These are phyloP conservation scores for Xylaria flabelliformis DNA, from an alignment of 495 filamentous ascomycete species.

Conservation along the genomic window DNA sequence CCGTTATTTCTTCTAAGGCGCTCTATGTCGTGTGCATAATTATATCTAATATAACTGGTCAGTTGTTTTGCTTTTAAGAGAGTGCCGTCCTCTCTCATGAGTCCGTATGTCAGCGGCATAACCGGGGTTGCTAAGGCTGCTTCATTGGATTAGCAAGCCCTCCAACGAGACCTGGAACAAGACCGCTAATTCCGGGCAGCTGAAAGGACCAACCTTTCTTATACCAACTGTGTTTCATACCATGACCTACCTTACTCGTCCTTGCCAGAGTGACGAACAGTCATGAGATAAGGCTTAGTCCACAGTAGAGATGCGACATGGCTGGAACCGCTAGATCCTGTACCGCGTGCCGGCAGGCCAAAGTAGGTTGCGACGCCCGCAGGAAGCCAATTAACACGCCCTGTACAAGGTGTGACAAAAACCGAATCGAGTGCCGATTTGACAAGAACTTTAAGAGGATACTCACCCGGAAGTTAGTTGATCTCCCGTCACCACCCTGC, in stretches of 20 bases:
- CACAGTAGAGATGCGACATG: neutral
- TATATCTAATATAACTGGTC: neutral
- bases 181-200: neutral
- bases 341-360: constrained; percentile 20
- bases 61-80: neutral
- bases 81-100: neutral
- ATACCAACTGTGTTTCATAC: neutral
- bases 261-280: neutral
- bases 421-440: constrained; percentile 19
- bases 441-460: constrained; percentile 25
- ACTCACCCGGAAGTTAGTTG: constrained; percentile 19
- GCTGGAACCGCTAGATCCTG: constrained; percentile 19
- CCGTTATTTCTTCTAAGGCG: neutral
- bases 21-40: neutral
- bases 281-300: neutral
- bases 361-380: constrained; percentile 21
- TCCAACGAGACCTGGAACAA: neutral
- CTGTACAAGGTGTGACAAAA: constrained; percentile 8
- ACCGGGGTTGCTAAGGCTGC: neutral
- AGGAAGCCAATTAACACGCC: constrained; percentile 15
- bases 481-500: neutral
- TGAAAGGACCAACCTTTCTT: neutral
- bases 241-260: neutral
- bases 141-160: neutral
- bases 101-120: neutral